Evolutionary conservation across 2,329 filamentous ascomycete genomes (phyloP).

Genomic region (Didymella exigua): DNA sequence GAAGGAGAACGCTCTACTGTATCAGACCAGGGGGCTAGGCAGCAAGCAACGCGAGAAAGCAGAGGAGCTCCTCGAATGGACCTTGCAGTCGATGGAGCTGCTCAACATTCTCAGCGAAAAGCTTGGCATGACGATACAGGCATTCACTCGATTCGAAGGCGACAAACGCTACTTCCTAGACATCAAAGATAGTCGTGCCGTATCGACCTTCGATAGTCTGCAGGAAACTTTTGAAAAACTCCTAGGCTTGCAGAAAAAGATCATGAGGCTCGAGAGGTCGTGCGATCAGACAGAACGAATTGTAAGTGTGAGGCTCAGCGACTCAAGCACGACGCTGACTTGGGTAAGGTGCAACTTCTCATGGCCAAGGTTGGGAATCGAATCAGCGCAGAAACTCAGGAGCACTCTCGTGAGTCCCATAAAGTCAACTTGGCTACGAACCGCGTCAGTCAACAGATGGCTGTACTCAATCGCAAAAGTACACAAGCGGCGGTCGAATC

Average conservation of each 20-base stretch:
- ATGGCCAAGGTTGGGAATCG: neutral
- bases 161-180: neutral
- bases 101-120: neutral
- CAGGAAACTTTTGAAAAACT: neutral
- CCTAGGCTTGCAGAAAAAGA: neutral
- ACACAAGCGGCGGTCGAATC: neutral
- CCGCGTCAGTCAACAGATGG: neutral
- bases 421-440: neutral
- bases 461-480: neutral
- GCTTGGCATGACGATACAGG: neutral
- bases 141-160: neutral
- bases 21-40: neutral
- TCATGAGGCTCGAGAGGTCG: neutral
- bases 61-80: neutral
- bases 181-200: neutral
- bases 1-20: neutral
- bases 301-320: too few relatives aligned
- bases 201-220: neutral
- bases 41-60: neutral
- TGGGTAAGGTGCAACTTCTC: neutral
- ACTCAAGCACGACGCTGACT: too few relatives aligned
- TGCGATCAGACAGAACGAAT: neutral
- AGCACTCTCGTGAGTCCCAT: neutral
- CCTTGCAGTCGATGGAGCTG: neutral
- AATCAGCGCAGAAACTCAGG: neutral